Conservation (phyloP, 2,329 filamentous ascomycete species). For the Ophiostoma australiae region DNA sequence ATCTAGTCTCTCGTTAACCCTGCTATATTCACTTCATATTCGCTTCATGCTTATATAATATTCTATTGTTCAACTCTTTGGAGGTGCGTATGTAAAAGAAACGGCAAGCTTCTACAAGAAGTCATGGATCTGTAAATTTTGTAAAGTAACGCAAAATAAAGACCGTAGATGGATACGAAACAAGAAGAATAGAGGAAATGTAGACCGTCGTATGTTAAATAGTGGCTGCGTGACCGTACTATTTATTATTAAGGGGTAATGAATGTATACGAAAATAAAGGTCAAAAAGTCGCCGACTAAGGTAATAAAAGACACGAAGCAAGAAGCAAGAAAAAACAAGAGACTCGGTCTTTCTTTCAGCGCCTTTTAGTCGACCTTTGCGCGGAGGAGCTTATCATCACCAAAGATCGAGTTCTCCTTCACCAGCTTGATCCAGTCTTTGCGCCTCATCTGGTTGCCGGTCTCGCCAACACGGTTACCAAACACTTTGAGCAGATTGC, state of each 20-base stretch:
- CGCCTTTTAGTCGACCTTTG: conserved; percentile 28
- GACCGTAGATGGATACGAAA: neutral
- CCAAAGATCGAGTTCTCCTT: conserved; percentile 52
- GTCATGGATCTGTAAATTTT: neutral
- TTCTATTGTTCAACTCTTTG: neutral
- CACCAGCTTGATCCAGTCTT: conserved; percentile 56
- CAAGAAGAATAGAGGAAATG: neutral
- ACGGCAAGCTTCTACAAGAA: neutral
- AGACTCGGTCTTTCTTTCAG: neutral
- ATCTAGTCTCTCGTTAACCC: neutral
- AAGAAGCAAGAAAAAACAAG: neutral
- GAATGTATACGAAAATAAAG: neutral
- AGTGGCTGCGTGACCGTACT: neutral
- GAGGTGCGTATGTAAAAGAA: neutral
- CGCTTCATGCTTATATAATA: neutral
- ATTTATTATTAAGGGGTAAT: conserved; percentile 9
- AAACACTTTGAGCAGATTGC: conserved; percentile 52
- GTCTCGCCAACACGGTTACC: conserved; percentile 48
- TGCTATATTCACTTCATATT: neutral
- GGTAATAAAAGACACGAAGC: neutral
- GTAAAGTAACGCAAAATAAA: neutral
- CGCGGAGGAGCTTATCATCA: conserved; percentile 50
- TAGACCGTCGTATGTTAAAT: neutral
- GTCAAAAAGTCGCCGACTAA: neutral
- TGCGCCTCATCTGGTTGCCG: conserved; percentile 48